These are phyloP conservation scores for Diaporthe ampelina DNA, from an alignment of 2,329 filamentous ascomycete genomes.

Conservation along the genomic window DNA sequence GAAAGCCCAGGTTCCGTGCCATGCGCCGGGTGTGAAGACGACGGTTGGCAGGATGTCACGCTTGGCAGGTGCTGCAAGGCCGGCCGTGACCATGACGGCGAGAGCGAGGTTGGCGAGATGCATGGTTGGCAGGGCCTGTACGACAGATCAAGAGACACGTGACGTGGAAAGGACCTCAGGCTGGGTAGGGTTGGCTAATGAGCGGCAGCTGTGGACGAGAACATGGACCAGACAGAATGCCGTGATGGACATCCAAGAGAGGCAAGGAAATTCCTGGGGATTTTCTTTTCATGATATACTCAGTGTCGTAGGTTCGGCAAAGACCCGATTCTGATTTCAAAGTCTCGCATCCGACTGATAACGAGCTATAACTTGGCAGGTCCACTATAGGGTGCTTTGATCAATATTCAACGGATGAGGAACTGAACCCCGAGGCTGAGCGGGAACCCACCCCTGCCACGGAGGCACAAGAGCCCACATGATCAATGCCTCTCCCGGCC, in stretches of 20 bases:
- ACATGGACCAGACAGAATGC: not conserved
- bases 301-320: slow-evolving; percentile 2
- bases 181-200: not conserved
- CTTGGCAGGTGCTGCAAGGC: slow-evolving; percentile 21
- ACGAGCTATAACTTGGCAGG: slow-evolving; percentile 22
- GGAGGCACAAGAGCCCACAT: not conserved
- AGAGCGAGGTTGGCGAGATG: slow-evolving; percentile 18
- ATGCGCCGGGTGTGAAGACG: slow-evolving; percentile 57
- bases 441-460: slow-evolving; percentile 22
- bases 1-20: slow-evolving; percentile 52
- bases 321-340: not conserved
- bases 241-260: not conserved
- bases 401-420: slow-evolving; percentile 31
- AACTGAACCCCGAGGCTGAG: slow-evolving; percentile 17
- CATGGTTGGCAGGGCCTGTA: not conserved
- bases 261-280: not conserved
- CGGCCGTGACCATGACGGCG: slow-evolving; percentile 12
- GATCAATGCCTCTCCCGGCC: not conserved
- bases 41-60: slow-evolving; percentile 44
- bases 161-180: not conserved
- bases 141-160: not conserved
- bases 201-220: not conserved
- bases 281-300: slow-evolving; percentile 11
- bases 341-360: slow-evolving; percentile 10
- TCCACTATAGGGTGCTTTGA: slow-evolving; percentile 21